Conservation (phyloP, 768 basidiomycete genomes). For the Ramaria sp. region DNA sequence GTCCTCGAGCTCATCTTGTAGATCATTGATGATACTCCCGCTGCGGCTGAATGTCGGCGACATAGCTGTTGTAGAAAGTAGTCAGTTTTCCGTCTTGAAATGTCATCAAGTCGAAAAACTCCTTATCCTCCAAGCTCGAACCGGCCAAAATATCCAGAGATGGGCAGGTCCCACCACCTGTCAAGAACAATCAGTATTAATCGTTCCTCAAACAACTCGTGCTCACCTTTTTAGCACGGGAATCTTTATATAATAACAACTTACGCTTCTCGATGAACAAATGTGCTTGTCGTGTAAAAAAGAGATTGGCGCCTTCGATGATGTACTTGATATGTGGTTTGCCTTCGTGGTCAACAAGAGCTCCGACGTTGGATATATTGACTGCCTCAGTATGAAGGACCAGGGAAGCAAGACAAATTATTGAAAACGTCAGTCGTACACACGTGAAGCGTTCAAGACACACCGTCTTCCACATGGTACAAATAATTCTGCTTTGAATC, state of each 20-base stretch:
- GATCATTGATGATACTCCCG: slow-evolving; percentile 73
- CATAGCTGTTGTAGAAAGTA: slow-evolving; percentile 83
- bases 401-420: slow-evolving; percentile 14
- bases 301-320: slow-evolving; percentile 93
- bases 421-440: neutral
- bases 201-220: neutral
- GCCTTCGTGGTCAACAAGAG: slow-evolving; percentile 82
- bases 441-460: slow-evolving; percentile 15
- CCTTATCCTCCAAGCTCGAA: slow-evolving; percentile 77
- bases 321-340: slow-evolving; percentile 97
- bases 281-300: slow-evolving; percentile 93
- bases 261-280: slow-evolving; percentile 91
- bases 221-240: slow-evolving; percentile 84
- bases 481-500: slow-evolving; percentile 95
- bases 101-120: slow-evolving; percentile 86
- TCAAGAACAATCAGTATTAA: neutral
- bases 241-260: slow-evolving; percentile 88
- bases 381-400: slow-evolving; percentile 93
- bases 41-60: slow-evolving; percentile 85
- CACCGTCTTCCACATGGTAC: slow-evolving; percentile 93
- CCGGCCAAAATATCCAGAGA: slow-evolving; percentile 98
- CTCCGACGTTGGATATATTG: slow-evolving; percentile 91
- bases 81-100: slow-evolving; percentile 87
- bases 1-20: slow-evolving; percentile 86
- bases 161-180: slow-evolving; percentile 84